A percentile compares a stretch with the other conserved stretches of the same genome.
These are phyloP conservation scores for Chytriomyces sp. DNA, from an alignment of 192 early-diverging fungal genomes.

Conservation along the genomic window DNA sequence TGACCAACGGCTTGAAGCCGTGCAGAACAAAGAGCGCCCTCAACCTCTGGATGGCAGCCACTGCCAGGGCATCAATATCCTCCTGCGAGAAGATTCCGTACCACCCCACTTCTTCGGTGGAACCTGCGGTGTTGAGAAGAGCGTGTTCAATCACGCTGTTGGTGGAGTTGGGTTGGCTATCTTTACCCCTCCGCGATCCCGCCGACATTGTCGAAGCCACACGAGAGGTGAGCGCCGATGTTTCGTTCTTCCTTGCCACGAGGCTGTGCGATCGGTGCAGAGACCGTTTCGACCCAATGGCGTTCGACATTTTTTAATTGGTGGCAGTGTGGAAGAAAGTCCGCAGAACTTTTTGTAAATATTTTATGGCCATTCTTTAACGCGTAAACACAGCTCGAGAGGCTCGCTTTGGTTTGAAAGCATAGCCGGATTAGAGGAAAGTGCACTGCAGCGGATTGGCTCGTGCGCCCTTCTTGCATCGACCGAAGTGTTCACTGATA, in stretches of 20 bases:
- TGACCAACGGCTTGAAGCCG: constrained; percentile 21
- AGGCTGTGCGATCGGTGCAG: constrained; percentile 14
- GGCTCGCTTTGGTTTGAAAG: too few relatives aligned
- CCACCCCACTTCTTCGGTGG: constrained; percentile 5
- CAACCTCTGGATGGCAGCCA: constrained; percentile 8
- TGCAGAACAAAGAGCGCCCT: background rate
- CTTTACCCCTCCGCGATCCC: constrained; percentile 9
- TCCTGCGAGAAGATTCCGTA: constrained; percentile 25
- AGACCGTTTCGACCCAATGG: background rate
- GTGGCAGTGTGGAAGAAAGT: too few relatives aligned
- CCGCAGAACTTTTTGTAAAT: too few relatives aligned
- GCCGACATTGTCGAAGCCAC: background rate
- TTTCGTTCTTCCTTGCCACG: background rate
- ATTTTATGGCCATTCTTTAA: too few relatives aligned
- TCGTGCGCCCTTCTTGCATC: too few relatives aligned
- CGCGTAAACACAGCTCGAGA: too few relatives aligned
- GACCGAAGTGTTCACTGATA: too few relatives aligned
- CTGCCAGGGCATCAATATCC: constrained; percentile 14
- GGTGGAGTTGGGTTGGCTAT: too few relatives aligned
- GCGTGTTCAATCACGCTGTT: background rate
- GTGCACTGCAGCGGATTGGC: too few relatives aligned
- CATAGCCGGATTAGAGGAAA: too few relatives aligned
- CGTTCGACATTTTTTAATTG: too few relatives aligned
- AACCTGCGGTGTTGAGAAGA: constrained; percentile 1
- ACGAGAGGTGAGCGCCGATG: background rate